Evolutionary conservation across 73 alveolate species (phyloP).

Genomic region (Urostyla sp.): DNA sequence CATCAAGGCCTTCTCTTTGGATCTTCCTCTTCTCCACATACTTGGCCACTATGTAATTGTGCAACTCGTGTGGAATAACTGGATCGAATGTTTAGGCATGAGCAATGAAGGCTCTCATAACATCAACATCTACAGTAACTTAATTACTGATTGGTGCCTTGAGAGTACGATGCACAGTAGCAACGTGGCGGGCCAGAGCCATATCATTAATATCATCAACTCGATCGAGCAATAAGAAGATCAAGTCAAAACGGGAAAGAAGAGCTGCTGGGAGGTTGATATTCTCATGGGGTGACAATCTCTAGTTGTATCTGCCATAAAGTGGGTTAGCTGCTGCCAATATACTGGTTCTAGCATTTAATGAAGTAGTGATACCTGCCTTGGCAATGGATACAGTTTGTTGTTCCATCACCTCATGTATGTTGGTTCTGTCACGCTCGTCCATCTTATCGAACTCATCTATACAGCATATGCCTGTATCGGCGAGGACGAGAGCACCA

Average conservation of each 20-base stretch:
- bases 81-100: constrained; percentile 87
- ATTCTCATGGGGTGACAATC: constrained; percentile 93
- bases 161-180: constrained; percentile 76
- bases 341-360: constrained; percentile 96
- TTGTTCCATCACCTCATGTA: constrained; percentile 99
- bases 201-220: constrained; percentile 87
- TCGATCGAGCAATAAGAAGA: constrained; percentile 92
- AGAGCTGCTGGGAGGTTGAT: constrained; percentile 99
- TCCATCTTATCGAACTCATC: constrained; percentile 99
- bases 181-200: constrained; percentile 83
- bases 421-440: constrained; percentile 93
- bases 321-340: constrained; percentile 99
- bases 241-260: constrained; percentile 96
- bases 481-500: constrained; percentile 98
- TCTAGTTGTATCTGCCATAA: constrained; percentile 93
- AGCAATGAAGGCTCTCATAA: constrained; percentile 88
- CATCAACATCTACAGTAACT: constrained; percentile 72
- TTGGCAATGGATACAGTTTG: constrained; percentile 98
- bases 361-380: constrained; percentile 97
- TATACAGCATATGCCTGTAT: constrained; percentile 97
- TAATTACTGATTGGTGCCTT: constrained; percentile 67
- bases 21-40: constrained; percentile 91
- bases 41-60: constrained; percentile 86
- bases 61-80: constrained; percentile 84
- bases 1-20: constrained; percentile 72